Evolutionary conservation across 2,329 filamentous ascomycete species (phyloP).

Genomic region (Harringtonia aguacate): DNA sequence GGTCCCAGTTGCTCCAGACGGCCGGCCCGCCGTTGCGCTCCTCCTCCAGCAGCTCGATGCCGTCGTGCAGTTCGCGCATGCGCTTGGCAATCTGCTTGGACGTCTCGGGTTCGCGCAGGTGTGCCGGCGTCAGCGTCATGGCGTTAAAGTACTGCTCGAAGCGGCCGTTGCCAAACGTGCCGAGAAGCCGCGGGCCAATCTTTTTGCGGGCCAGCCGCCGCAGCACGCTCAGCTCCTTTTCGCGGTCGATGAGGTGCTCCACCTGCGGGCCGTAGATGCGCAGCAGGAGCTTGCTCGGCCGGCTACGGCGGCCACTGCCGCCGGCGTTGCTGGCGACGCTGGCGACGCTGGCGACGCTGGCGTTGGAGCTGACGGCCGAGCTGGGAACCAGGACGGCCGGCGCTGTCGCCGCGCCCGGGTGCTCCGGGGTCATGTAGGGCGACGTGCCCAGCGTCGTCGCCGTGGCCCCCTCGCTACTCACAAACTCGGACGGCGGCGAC

Average conservation of each 20-base stretch:
- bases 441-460: not conserved
- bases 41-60: constrained; percentile 70
- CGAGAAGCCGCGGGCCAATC: constrained; percentile 83
- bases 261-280: constrained; percentile 93
- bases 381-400: constrained; percentile 15
- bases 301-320: constrained; percentile 14
- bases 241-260: constrained; percentile 88
- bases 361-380: not conserved
- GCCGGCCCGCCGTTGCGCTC: constrained; percentile 72
- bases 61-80: constrained; percentile 92
- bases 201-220: constrained; percentile 79
- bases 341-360: constrained; percentile 12
- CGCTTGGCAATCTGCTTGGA: constrained; percentile 92
- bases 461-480: not conserved
- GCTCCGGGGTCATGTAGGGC: not conserved
- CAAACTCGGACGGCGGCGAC: constrained; percentile 55
- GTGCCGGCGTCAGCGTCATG: constrained; percentile 62
- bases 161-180: constrained; percentile 87
- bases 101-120: constrained; percentile 71
- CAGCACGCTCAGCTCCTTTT: constrained; percentile 79
- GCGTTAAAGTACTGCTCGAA: constrained; percentile 95
- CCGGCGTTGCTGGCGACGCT: constrained; percentile 15
- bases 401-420: not conserved
- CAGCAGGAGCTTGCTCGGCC: constrained; percentile 62
- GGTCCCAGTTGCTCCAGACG: constrained; percentile 91